phyloP scores from a whole-genome alignment of 164 flowering plant genomes.

The Vitis amurensis region DNA sequence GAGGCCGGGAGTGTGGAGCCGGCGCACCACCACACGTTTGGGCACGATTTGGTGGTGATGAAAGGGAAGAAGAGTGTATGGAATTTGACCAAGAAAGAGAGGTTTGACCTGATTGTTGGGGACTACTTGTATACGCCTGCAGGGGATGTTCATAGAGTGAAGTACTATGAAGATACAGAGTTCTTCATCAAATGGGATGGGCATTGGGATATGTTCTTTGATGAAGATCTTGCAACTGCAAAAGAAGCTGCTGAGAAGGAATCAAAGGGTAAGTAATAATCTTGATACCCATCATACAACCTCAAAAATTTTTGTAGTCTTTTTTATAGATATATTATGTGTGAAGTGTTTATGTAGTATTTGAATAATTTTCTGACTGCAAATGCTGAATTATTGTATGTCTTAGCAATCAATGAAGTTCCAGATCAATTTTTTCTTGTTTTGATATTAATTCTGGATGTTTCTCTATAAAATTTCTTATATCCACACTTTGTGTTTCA shows the following conservation, averaged over 20 bases:
- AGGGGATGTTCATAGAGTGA: slow-evolving; percentile 85
- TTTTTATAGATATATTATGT: too few species aligned
- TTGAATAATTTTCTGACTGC: too few species aligned
- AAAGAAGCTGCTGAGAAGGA: slow-evolving; percentile 14
- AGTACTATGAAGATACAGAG: slow-evolving; percentile 86
- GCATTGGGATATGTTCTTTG: slow-evolving; percentile 79
- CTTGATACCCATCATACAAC: too few species aligned
- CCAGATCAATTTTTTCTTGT: too few species aligned
- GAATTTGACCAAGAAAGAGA: slow-evolving; percentile 73
- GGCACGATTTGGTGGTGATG: slow-evolving; percentile 85
- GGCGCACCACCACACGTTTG: slow-evolving; percentile 87
- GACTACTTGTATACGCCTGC: slow-evolving; percentile 87
- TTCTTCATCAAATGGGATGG: slow-evolving; percentile 97
- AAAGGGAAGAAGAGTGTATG: slow-evolving; percentile 86
- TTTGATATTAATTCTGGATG: too few species aligned
- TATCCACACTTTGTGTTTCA: too few species aligned
- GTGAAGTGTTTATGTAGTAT: too few species aligned
- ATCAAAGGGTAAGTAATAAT: slow-evolving; percentile 5
- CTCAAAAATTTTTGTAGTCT: too few species aligned
- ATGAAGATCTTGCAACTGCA: slow-evolving; percentile 80
- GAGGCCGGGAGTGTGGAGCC: slow-evolving; percentile 92
- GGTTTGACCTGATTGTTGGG: slow-evolving; percentile 59
- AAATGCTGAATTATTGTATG: too few species aligned
- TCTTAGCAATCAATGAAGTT: too few species aligned
- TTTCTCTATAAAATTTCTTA: too few species aligned